These are phyloP conservation scores for Entomortierella lignicola DNA, from an alignment of 192 early-diverging fungal species.

Conservation along the genomic window DNA sequence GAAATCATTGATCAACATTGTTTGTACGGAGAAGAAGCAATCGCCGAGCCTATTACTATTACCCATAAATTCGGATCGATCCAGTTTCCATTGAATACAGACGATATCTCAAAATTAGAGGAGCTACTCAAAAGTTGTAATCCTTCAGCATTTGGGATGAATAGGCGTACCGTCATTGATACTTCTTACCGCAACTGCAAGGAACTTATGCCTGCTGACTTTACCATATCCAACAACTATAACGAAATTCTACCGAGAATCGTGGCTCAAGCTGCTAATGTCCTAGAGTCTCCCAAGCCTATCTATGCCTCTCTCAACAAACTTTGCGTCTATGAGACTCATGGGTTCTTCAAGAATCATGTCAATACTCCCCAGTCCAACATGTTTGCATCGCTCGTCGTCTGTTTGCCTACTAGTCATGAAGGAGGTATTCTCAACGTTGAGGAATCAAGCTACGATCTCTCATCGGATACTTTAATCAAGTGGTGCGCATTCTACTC, in stretches of 20 bases:
- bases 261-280: not conserved
- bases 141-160: conserved; percentile 10
- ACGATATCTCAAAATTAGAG: too few species aligned
- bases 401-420: conserved; percentile 6
- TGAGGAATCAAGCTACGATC: not conserved
- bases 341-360: conserved; percentile 16
- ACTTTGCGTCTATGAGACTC: conserved; percentile 12
- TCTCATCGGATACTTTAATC: not conserved
- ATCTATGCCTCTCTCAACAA: conserved; percentile 18
- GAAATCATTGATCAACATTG: too few species aligned
- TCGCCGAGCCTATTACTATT: too few species aligned
- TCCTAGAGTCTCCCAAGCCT: conserved; percentile 8
- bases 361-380: conserved; percentile 9
- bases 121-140: not conserved
- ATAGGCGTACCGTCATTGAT: not conserved
- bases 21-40: too few species aligned
- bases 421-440: conserved; percentile 9
- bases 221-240: conserved; percentile 12
- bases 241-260: conserved; percentile 1
- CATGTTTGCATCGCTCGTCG: conserved; percentile 14
- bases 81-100: too few species aligned
- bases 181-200: conserved; percentile 15
- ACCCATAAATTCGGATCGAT: too few species aligned
- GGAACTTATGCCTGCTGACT: conserved; percentile 4
- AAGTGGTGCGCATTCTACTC: conserved; percentile 22